Conservation (phyloP, 345 rosid species). For the Citrus mangshanensis region DNA sequence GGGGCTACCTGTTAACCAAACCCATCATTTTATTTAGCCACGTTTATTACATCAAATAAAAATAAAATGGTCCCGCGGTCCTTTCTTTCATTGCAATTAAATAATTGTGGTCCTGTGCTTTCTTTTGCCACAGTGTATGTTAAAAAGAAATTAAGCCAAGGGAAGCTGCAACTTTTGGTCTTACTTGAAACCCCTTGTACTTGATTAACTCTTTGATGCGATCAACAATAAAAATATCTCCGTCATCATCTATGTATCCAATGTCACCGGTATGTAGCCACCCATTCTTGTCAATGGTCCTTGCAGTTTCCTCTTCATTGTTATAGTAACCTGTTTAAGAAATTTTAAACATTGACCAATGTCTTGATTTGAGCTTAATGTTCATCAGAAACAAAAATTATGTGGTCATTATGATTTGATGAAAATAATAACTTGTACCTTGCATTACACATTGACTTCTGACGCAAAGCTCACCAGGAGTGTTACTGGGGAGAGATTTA, state of each 20-base stretch:
- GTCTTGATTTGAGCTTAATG: not conserved
- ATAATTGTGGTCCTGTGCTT: too few species aligned
- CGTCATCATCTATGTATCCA: conserved; percentile 88
- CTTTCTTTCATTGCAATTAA: not conserved
- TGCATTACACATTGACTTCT: conserved; percentile 89
- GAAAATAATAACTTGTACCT: conserved; percentile 32
- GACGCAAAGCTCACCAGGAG: conserved; percentile 83
- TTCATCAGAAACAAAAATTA: not conserved
- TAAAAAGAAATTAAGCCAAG: too few species aligned
- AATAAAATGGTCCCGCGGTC: too few species aligned
- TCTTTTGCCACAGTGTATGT: too few species aligned
- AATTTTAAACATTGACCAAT: not conserved
- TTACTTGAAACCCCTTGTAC: conserved; percentile 94
- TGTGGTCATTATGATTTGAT: not conserved
- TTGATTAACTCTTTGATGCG: conserved; percentile 93
- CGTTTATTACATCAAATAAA: not conserved
- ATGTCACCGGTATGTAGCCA: conserved; percentile 95
- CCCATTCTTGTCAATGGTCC: conserved; percentile 71
- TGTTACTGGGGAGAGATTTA: conserved; percentile 61
- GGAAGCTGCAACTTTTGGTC: not conserved
- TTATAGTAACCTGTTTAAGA: conserved; percentile 55
- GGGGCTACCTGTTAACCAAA: conserved; percentile 71
- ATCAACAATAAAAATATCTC: conserved; percentile 87
- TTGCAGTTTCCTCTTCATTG: conserved; percentile 70
- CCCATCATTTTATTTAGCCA: not conserved